Conservation (phyloP, 2,329 filamentous ascomycete species). For the Xylaria sp. region DNA sequence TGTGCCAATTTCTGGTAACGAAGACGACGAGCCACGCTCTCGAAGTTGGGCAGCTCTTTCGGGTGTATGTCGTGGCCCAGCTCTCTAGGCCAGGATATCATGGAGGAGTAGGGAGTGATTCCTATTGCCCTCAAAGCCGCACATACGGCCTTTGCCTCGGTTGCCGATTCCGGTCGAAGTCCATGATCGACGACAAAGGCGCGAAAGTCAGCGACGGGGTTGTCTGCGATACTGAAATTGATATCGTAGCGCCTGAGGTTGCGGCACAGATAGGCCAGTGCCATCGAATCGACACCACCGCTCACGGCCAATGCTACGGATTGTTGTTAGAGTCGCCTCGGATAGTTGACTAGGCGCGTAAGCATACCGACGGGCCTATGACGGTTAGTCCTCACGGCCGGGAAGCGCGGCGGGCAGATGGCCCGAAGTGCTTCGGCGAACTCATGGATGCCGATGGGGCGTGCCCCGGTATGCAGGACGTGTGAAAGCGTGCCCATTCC, state of each 20-base stretch:
- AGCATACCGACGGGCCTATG: constrained; percentile 57
- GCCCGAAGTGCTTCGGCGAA: constrained; percentile 62
- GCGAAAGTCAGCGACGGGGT: constrained; percentile 54
- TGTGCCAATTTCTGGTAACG: constrained; percentile 78
- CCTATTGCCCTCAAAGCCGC: constrained; percentile 51
- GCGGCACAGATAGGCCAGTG: constrained; percentile 79
- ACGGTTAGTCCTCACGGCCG: constrained; percentile 50
- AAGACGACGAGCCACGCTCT: constrained; percentile 77
- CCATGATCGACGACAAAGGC: constrained; percentile 68
- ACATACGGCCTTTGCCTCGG: constrained; percentile 63
- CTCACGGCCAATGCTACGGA: constrained; percentile 79
- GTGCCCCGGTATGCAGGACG: constrained; percentile 54
- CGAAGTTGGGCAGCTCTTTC: constrained; percentile 70
- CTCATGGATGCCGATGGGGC: constrained; percentile 54
- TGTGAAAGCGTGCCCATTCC: constrained; percentile 55
- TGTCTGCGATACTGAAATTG: constrained; percentile 56
- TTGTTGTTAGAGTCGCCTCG: constrained; percentile 5
- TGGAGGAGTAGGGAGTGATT: constrained; percentile 43
- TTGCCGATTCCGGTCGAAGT: constrained; percentile 61
- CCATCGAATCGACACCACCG: constrained; percentile 98
- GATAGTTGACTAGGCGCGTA: neutral
- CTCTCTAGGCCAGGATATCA: constrained; percentile 62
- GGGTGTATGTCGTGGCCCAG: constrained; percentile 48
- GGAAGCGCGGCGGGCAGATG: constrained; percentile 62
- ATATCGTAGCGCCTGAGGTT: constrained; percentile 52